Base-by-base conservation (phyloP, 2,329 filamentous ascomycete genomes). In the Incumbomyces delicatus region DNA sequence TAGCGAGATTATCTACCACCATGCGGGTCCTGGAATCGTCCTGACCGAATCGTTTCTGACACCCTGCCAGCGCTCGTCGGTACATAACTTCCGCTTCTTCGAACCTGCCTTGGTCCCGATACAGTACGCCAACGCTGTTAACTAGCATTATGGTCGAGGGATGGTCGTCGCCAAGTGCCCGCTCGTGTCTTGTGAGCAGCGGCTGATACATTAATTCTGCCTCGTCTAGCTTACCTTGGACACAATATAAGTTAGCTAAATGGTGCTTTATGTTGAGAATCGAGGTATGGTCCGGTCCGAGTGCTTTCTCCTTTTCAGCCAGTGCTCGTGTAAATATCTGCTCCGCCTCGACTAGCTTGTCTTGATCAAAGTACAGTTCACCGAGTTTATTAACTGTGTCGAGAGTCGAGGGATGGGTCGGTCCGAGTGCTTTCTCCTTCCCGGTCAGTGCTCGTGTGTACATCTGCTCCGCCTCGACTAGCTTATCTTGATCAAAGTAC, bases 391-490 rank as follows among this genome's bases (percentile, higher is more conserved):
- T 48, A 29, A 58, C 51, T 14, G 52, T 55, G 17, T 36, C 13
- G 20, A 40, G 17, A 8, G 46, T 54, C 37, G 31, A 48, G 8
- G 17, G 43, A 30, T 50, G 48, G 27, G 41, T n/a, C 29, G 37
- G 12, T 44, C 46, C 49, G n/a, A 46, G 35, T 27, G 41, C 34
- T 41, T 51, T 50, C 38, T 46, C 37, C 14, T 47, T 34, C 16
- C 48, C 49, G n/a, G 20, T 12, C n/a, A 53, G 43, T 35, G 56
- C 60, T 44, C 50, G 56, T 36, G 44, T 33, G 37, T 53, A 56
- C 51, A 61, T 58, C 44, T 47, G n/a, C 39, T 60, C 50, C 33
- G 57, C 59, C 47, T 55, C 47, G 12, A 48, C 27, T 12, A 56
- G 37, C 47, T 52, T 56, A 29, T 47, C 51, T 46, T 58, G 54